A percentile compares a stretch with the other conserved stretches of the same genome.
These are phyloP conservation scores for Talaromyces verruculosus DNA, from an alignment of 2,329 filamentous ascomycete genomes.

Conservation along the genomic window DNA sequence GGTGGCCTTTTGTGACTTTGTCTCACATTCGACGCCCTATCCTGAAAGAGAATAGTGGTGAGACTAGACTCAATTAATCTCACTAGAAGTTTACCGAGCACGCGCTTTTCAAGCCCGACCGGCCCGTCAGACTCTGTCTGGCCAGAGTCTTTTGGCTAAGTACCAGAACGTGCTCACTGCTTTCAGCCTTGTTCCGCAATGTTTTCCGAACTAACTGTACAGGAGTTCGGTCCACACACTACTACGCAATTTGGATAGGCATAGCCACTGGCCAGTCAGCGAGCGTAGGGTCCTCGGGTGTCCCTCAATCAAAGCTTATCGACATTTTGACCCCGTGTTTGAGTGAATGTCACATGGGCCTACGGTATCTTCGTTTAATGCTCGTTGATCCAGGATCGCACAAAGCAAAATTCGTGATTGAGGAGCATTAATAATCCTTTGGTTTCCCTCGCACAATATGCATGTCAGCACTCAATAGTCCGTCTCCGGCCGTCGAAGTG, in stretches of 20 bases:
- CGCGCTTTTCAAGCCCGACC: conserved; percentile 6
- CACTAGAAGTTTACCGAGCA: conserved; percentile 7
- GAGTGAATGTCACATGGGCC: conserved; percentile 9
- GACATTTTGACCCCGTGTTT: conserved; percentile 9
- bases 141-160: neutral
- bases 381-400: neutral
- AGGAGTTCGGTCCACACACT: neutral
- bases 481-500: conserved; percentile 6
- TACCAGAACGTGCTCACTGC: neutral
- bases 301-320: conserved; percentile 8
- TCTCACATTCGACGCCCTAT: conserved; percentile 15
- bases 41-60: neutral
- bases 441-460: neutral
- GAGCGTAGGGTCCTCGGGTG: conserved; percentile 5
- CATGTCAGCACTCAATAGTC: conserved; percentile 10
- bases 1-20: conserved; percentile 7
- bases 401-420: conserved; percentile 3
- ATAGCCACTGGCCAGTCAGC: neutral
- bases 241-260: neutral
- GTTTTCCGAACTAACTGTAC: neutral
- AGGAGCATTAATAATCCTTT: neutral
- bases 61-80: neutral
- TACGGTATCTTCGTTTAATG: conserved; percentile 1
- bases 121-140: neutral
- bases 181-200: conserved; percentile 21